Evolutionary conservation across 768 basidiomycete species (phyloP).

Genomic region (Phallus indusiatus): DNA sequence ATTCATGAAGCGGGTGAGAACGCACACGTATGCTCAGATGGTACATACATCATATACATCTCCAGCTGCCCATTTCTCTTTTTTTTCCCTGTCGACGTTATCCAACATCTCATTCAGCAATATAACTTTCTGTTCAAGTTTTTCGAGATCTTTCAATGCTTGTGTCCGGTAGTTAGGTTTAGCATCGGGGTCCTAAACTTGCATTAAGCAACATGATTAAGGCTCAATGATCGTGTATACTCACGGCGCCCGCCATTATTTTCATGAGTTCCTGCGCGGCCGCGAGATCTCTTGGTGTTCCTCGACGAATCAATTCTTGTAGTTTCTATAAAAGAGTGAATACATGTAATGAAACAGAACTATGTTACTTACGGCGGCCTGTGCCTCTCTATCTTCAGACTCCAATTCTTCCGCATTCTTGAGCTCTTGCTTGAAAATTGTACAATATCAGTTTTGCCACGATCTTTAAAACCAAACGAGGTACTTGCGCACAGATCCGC

Average conservation of each 20-base stretch:
- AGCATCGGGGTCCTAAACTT: conserved; percentile 65
- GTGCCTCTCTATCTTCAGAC: conserved; percentile 88
- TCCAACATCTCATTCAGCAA: conserved; percentile 97
- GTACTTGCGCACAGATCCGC: conserved; percentile 5
- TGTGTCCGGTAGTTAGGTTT: conserved; percentile 92
- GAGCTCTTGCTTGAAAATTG: conserved; percentile 54
- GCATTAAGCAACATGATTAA: not conserved
- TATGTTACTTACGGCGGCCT: conserved; percentile 51
- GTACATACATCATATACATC: conserved; percentile 83
- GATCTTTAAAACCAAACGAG: not conserved
- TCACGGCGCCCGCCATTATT: conserved; percentile 72
- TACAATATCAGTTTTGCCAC: conserved; percentile 29
- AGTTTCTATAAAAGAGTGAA: conserved; percentile 45
- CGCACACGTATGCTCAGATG: not conserved
- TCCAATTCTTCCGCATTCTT: conserved; percentile 96
- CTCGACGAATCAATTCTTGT: conserved; percentile 95
- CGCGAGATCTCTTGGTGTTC: conserved; percentile 89
- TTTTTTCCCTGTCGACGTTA: conserved; percentile 62
- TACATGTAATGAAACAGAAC: not conserved
- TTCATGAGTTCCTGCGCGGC: conserved; percentile 99
- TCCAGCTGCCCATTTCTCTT: conserved; percentile 76
- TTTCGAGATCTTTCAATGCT: conserved; percentile 82
- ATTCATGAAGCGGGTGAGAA: not conserved
- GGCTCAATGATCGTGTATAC: conserved; percentile 9
- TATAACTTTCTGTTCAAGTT: conserved; percentile 90